These are phyloP conservation scores for Glarea lozoyensis DNA, from an alignment of 495 filamentous ascomycete genomes.

Conservation along the genomic window DNA sequence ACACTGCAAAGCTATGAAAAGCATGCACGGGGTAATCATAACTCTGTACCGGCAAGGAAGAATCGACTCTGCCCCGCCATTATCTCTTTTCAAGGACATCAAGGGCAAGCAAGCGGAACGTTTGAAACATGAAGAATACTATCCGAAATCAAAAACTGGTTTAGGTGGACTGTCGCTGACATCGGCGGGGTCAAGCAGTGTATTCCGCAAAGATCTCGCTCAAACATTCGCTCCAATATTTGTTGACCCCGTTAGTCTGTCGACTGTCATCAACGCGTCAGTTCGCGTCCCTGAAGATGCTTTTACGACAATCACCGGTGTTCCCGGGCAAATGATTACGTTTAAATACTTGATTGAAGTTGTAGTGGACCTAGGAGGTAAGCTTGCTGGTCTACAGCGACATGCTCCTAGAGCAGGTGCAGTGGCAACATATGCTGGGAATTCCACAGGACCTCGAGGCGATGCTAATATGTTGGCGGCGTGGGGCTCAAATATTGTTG, in stretches of 20 bases:
- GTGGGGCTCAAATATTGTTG: conserved; percentile 73
- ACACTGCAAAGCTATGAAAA: conserved; percentile 81
- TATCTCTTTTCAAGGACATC: conserved; percentile 44
- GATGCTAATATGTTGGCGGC: conserved; percentile 31
- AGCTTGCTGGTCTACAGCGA: conserved; percentile 59
- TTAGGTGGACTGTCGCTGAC: conserved; percentile 75
- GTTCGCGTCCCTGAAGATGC: conserved; percentile 82
- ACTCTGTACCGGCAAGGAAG: conserved; percentile 88
- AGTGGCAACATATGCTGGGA: conserved; percentile 36
- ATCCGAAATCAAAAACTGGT: conserved; percentile 61
- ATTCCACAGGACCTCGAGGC: conserved; percentile 18
- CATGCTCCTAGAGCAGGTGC: conserved; percentile 50
- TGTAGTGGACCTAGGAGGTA: conserved; percentile 84
- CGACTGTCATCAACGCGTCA: conserved; percentile 65
- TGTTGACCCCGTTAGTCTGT: conserved; percentile 71
- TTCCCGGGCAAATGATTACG: conserved; percentile 84
- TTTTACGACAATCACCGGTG: conserved; percentile 84
- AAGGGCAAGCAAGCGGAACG: conserved; percentile 51
- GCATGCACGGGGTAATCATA: conserved; percentile 83
- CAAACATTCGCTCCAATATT: conserved; percentile 82
- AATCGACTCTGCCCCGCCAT: conserved; percentile 73
- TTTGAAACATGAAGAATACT: conserved; percentile 70
- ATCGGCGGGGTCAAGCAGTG: conserved; percentile 69
- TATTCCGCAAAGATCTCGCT: conserved; percentile 87
- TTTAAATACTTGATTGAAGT: conserved; percentile 93